phyloP scores from a whole-genome alignment of 257 asterid genomes.

The Dorcoceras hygrometricum region DNA sequence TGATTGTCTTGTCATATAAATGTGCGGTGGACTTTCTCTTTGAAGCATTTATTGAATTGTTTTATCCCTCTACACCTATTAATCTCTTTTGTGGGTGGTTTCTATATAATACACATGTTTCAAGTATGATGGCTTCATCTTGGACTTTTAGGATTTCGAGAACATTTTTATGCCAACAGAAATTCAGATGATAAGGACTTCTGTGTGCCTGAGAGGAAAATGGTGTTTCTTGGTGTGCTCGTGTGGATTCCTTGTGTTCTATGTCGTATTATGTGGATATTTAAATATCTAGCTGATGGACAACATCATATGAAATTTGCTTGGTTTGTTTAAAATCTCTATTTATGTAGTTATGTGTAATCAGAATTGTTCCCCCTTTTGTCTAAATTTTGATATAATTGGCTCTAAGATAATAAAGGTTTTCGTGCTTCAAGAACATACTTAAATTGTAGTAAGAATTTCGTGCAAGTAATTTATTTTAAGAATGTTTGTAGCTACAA shows the following conservation, averaged over 20 bases:
- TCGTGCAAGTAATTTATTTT: constrained; percentile 2
- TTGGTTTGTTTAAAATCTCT: not conserved
- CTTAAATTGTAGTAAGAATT: not conserved
- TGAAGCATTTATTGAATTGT: not conserved
- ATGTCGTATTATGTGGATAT: not conserved
- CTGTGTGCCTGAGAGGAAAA: not conserved
- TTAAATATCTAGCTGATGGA: not conserved
- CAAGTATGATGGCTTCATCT: not conserved
- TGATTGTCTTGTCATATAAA: too few relatives aligned
- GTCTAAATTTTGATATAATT: not conserved
- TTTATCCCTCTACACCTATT: not conserved
- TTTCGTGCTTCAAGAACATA: not conserved
- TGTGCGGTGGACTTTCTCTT: too few relatives aligned
- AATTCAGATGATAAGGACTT: constrained; percentile 3
- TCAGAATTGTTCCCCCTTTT: not conserved
- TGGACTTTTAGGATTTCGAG: constrained; percentile 1
- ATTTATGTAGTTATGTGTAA: not conserved
- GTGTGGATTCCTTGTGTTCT: constrained; percentile 7
- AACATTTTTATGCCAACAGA: not conserved
- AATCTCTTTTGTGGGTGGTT: not conserved
- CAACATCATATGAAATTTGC: not conserved
- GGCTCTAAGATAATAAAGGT: not conserved
- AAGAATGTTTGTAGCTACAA: not conserved
- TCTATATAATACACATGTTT: not conserved
- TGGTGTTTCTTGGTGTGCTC: constrained; percentile 4